Evolutionary conservation across 805 yeast genomes (phyloP), one percentile per base, ranked within the genome.

Genomic region (Lipomyces yamanashiensis): DNA sequence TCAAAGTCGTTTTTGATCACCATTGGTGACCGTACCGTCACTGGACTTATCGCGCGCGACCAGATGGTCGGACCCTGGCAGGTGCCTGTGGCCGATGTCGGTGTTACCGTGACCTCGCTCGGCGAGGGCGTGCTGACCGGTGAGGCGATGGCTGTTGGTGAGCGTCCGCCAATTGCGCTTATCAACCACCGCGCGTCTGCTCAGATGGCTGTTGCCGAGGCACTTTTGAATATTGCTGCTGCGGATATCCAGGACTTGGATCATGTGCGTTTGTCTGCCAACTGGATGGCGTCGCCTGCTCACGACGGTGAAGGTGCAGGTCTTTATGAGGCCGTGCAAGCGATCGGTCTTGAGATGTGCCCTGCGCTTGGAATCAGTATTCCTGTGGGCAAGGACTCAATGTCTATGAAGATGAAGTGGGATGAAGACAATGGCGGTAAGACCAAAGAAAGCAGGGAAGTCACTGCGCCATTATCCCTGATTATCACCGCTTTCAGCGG

Each of bases 1-100:
- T 91, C 98, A 48, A 95, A 95, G 79, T 87, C 88, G 57, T 95
- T 95, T 81, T 81, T 95, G 73, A 89, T 95, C 74, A 95, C 98
- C n/a, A 95, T 95, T 74, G 99, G 97, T 77, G 99, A 95, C 78
- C 87, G 99, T 79, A 84, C 96, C n/a, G 95, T 95, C 67, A 93
- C 98, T 36, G 99, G 99, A 60, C 83, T 95, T 71, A 88, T 95
- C 66, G 98, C 96, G 73, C 87, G 99, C 75, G 99, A 95, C 76
- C 99, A 95, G 80, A 87, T 92, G 87, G 98, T 95, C 64, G 99
- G 99, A 45, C 98, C 98, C 74, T 95, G 98, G 98, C 99, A 95
- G 81, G 95, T 89, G 9, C 99, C 99, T 54, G 98, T 95, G 39
- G 95, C 98, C 17, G 98, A 95, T 75, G 98, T 92, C 60, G 98